Evolutionary conservation across 257 asterid species (phyloP).

Genomic region (Penstemon newberryi): DNA sequence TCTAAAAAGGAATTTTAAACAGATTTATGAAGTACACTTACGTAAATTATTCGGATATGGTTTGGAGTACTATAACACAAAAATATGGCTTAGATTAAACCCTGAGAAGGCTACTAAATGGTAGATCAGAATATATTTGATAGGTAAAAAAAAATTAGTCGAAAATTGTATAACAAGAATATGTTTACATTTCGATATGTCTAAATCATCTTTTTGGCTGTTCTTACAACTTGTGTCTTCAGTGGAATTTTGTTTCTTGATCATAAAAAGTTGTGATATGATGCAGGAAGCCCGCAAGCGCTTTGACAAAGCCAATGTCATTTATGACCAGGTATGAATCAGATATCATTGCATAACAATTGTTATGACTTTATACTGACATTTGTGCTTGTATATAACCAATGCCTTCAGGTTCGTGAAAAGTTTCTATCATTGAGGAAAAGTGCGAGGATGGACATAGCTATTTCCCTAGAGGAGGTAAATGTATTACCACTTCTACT

Average conservation of each 20-base stretch:
- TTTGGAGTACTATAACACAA: not conserved
- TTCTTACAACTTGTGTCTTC: too few species aligned
- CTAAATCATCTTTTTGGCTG: too few species aligned
- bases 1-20: not conserved
- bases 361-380: not conserved
- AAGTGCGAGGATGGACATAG: slow-evolving; percentile 84
- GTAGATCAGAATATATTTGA: too few species aligned
- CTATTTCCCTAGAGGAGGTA: slow-evolving; percentile 87
- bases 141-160: too few species aligned
- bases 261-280: slow-evolving; percentile 23
- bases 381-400: slow-evolving; percentile 18
- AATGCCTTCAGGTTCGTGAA: slow-evolving; percentile 72
- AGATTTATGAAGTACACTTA: not conserved
- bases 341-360: not conserved
- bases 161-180: too few species aligned
- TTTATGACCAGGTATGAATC: slow-evolving; percentile 83
- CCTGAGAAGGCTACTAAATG: too few species aligned
- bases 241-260: too few species aligned
- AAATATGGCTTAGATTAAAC: not conserved
- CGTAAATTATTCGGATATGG: not conserved
- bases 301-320: slow-evolving; percentile 85
- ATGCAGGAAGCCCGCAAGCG: slow-evolving; percentile 97
- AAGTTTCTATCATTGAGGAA: slow-evolving; percentile 84
- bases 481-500: slow-evolving; percentile 23
- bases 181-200: too few species aligned